Conservation (phyloP, 768 basidiomycete genomes). For the Leccinum subgranulosum region DNA sequence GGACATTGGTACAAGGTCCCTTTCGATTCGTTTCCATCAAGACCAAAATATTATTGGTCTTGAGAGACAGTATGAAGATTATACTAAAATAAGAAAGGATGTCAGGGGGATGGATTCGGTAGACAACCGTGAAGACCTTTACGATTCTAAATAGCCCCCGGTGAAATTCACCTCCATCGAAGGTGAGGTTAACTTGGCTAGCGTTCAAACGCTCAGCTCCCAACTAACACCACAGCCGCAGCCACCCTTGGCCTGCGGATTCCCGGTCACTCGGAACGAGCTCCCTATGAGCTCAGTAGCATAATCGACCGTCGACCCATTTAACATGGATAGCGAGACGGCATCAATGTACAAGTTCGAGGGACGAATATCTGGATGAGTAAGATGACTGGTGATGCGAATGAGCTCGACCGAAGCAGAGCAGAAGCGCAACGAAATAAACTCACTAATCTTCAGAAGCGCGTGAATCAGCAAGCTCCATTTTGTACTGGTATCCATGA, state of each 20-base stretch:
- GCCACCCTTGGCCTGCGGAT: conserved; percentile 89
- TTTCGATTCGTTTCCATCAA: not conserved
- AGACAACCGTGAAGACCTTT: not conserved
- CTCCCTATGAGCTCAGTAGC: conserved; percentile 95
- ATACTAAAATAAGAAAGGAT: not conserved
- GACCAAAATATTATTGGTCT: not conserved
- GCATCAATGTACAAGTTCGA: conserved; percentile 84
- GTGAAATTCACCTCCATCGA: not conserved
- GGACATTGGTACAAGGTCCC: not conserved
- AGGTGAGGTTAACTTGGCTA: not conserved
- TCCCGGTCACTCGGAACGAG: conserved; percentile 77
- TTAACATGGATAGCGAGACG: conserved; percentile 78
- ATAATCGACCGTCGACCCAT: conserved; percentile 87
- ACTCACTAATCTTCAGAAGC: conserved; percentile 84
- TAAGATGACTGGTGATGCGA: conserved; percentile 52
- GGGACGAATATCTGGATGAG: conserved; percentile 66
- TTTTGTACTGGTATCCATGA: conserved; percentile 96
- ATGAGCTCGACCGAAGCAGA: not conserved
- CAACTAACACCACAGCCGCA: conserved; percentile 97
- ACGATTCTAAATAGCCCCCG: not conserved
- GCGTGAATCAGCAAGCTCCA: conserved; percentile 67
- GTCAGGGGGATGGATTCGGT: not conserved
- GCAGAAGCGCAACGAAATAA: not conserved
- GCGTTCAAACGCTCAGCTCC: conserved; percentile 37
- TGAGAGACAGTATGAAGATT: not conserved